Conservation (phyloP, 225 moss, liverwort and hornwort species). For the Physcomitrium patens region DNA sequence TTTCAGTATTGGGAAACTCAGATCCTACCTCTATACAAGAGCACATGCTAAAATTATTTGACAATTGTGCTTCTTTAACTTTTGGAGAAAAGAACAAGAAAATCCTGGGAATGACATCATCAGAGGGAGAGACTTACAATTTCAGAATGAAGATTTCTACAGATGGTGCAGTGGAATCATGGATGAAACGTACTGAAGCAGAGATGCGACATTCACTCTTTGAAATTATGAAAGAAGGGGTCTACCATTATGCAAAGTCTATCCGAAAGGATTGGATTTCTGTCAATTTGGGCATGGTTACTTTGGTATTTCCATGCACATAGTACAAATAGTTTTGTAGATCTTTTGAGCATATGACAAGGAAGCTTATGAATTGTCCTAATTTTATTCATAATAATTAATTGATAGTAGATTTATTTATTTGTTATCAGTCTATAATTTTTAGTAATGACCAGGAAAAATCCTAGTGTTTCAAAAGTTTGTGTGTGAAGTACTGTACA, state of each 20-base stretch:
- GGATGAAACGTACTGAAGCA: conserved; percentile 82
- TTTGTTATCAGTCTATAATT: too few species aligned
- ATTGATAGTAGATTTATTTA: too few species aligned
- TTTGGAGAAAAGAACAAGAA: conserved; percentile 85
- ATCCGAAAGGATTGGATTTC: conserved; percentile 65
- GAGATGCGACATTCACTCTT: conserved; percentile 75
- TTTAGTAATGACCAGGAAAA: too few species aligned
- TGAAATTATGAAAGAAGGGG: conserved; percentile 85
- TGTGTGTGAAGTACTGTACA: too few species aligned
- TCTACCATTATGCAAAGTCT: conserved; percentile 80
- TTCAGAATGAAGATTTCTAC: conserved; percentile 65
- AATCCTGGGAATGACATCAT: conserved; percentile 64
- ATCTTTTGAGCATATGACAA: neutral
- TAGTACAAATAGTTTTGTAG: neutral
- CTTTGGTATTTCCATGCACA: conserved; percentile 47
- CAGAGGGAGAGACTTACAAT: conserved; percentile 63
- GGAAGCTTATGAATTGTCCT: too few species aligned
- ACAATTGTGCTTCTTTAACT: conserved; percentile 70
- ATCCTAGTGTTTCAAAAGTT: too few species aligned
- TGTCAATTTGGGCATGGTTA: conserved; percentile 82
- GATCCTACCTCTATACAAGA: conserved; percentile 87
- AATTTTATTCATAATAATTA: too few species aligned
- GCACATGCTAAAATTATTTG: conserved; percentile 88
- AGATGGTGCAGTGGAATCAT: conserved; percentile 67
- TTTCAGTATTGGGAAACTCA: conserved; percentile 81